Evolutionary conservation across 2,329 filamentous ascomycete species (phyloP).

Genomic region (Elsinoe perseae): DNA sequence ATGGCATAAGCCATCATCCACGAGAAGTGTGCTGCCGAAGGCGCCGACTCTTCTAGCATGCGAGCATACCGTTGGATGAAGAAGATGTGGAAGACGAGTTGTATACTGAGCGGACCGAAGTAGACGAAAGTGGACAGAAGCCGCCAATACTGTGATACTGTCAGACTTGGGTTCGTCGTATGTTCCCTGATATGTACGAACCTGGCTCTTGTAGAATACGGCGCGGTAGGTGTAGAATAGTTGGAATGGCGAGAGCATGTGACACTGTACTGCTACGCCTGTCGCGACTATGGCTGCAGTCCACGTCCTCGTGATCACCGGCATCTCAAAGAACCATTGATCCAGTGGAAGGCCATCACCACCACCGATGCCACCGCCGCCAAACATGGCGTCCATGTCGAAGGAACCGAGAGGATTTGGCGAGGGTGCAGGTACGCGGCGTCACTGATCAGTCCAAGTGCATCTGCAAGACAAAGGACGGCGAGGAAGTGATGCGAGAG

Average conservation of each 20-base stretch:
- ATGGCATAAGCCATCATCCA: slow-evolving; percentile 88
- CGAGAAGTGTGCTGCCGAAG: slow-evolving; percentile 86
- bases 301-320: slow-evolving; percentile 92
- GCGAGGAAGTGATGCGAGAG: neutral
- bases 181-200: slow-evolving; percentile 36
- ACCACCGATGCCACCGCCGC: slow-evolving; percentile 27
- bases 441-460: neutral
- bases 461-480: neutral
- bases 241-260: slow-evolving; percentile 86
- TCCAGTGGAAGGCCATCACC: slow-evolving; percentile 60
- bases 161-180: slow-evolving; percentile 14
- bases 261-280: slow-evolving; percentile 84
- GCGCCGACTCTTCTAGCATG: slow-evolving; percentile 89
- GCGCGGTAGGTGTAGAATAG: slow-evolving; percentile 93
- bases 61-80: slow-evolving; percentile 95
- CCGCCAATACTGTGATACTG: slow-evolving; percentile 73
- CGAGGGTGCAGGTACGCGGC: neutral
- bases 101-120: slow-evolving; percentile 88
- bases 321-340: slow-evolving; percentile 99
- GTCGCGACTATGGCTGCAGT: slow-evolving; percentile 84
- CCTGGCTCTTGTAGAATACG: slow-evolving; percentile 87
- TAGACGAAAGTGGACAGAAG: slow-evolving; percentile 95
- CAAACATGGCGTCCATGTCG: slow-evolving; percentile 41
- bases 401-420: neutral
- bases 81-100: slow-evolving; percentile 95